Percentiles rank a stretch among this genome's conserved stretches.
Evolutionary conservation across 1,284 basidiomycete genomes (phyloP).

Genomic region (Leccinum pachyderme): DNA sequence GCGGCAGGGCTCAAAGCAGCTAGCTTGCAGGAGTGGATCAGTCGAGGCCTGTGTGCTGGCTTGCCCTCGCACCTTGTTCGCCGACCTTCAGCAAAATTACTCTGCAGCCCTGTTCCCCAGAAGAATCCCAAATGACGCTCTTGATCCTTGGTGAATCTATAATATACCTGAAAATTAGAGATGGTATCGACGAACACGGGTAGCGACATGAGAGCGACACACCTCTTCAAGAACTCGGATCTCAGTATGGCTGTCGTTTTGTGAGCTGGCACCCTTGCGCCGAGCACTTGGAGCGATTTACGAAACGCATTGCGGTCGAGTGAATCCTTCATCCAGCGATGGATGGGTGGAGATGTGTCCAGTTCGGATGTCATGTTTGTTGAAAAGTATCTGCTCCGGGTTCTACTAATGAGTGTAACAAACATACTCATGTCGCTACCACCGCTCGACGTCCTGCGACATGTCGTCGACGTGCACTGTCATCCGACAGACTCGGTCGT

Average conservation of each 20-base stretch:
- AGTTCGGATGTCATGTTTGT: constrained; percentile 32
- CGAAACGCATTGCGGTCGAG: constrained; percentile 67
- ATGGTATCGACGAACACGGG: neutral
- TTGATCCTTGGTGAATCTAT: constrained; percentile 69
- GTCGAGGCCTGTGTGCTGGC: constrained; percentile 5
- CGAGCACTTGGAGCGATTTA: constrained; percentile 64
- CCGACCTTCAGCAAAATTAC: constrained; percentile 62
- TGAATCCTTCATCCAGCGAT: constrained; percentile 41
- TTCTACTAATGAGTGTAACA: neutral
- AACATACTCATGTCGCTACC: constrained; percentile 8
- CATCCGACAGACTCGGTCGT: constrained; percentile 73
- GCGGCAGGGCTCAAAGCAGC: constrained; percentile 62
- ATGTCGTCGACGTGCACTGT: constrained; percentile 76
- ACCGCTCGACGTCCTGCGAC: constrained; percentile 47
- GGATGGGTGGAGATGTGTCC: constrained; percentile 57
- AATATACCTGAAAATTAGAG: constrained; percentile 39
- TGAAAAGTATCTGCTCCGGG: constrained; percentile 5
- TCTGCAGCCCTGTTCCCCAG: constrained; percentile 45
- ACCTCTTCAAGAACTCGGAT: constrained; percentile 59
- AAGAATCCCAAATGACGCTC: constrained; percentile 54
- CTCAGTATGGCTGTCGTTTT: constrained; percentile 58
- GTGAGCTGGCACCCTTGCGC: constrained; percentile 57
- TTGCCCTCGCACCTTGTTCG: constrained; percentile 51
- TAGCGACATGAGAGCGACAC: constrained; percentile 21
- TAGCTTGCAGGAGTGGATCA: constrained; percentile 46